Conservation (phyloP, 2,329 filamentous ascomycete species). For the Hymenoscyphus albidus region DNA sequence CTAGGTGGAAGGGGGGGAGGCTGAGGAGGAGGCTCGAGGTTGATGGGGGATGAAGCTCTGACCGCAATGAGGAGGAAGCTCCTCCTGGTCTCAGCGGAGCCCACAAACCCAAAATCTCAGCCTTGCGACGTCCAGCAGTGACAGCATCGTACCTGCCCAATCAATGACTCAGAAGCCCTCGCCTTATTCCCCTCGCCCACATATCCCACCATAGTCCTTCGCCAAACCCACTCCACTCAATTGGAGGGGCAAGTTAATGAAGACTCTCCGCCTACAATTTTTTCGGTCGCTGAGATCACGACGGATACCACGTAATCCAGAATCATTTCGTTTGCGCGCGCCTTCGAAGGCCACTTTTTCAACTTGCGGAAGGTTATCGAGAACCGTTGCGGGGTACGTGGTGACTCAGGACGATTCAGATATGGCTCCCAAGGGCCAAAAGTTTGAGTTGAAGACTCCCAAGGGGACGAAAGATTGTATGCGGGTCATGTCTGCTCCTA, state of each 20-base stretch:
- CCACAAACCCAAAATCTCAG: constrained; percentile 20
- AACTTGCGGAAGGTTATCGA: constrained; percentile 23
- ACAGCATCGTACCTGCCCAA: constrained; percentile 16
- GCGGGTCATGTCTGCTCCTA: constrained; percentile 16
- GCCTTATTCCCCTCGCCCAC: not conserved
- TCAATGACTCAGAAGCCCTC: constrained; percentile 31
- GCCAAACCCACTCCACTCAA: constrained; percentile 17
- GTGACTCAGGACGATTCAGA: constrained; percentile 20
- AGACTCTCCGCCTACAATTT: constrained; percentile 25
- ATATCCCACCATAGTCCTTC: constrained; percentile 14
- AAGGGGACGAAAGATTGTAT: constrained; percentile 86
- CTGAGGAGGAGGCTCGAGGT: constrained; percentile 4
- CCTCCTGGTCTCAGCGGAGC: not conserved
- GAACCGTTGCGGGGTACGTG: constrained; percentile 16
- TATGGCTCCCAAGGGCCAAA: constrained; percentile 41
- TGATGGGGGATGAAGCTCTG: constrained; percentile 1
- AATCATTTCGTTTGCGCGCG: constrained; percentile 11
- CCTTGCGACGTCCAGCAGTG: constrained; percentile 15
- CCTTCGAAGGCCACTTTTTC: constrained; percentile 16
- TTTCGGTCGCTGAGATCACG: constrained; percentile 33
- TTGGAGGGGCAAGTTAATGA: constrained; percentile 28
- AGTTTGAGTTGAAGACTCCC: constrained; percentile 76
- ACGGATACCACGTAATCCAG: constrained; percentile 19
- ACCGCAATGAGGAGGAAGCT: not conserved
- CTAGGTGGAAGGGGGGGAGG: not conserved